These are phyloP conservation scores for Geotrichum klebahnii DNA, from an alignment of 1,139 yeast species.

Conservation along the genomic window DNA sequence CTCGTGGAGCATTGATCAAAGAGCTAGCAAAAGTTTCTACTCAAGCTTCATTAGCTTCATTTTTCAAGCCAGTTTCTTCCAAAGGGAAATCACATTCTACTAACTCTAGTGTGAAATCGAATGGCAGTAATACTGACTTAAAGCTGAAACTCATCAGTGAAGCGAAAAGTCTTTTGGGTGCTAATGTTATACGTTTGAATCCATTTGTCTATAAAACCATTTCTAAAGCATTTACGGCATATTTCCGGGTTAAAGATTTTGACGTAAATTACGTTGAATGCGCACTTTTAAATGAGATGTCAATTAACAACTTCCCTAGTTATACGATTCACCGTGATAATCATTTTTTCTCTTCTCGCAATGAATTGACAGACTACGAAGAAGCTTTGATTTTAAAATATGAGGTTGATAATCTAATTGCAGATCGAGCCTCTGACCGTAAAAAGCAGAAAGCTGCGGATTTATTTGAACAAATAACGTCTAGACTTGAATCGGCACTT, in stretches of 20 bases:
- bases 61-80: background rate
- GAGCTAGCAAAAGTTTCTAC: slow-evolving; percentile 5
- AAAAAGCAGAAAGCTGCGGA: slow-evolving; percentile 3
- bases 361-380: slow-evolving; percentile 17
- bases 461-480: slow-evolving; percentile 7
- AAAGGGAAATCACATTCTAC: slow-evolving; percentile 2
- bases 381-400: slow-evolving; percentile 14
- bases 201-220: slow-evolving; percentile 13
- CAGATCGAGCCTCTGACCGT: slow-evolving; percentile 22
- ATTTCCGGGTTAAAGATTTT: slow-evolving; percentile 22
- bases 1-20: slow-evolving; percentile 9
- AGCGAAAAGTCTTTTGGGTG: slow-evolving; percentile 13
- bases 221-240: slow-evolving; percentile 18
- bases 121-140: slow-evolving; percentile 11
- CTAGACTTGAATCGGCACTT: slow-evolving; percentile 4
- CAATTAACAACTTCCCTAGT: slow-evolving; percentile 21
- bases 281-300: slow-evolving; percentile 24
- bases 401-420: slow-evolving; percentile 11
- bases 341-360: slow-evolving; percentile 24
- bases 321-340: slow-evolving; percentile 20
- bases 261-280: slow-evolving; percentile 22
- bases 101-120: slow-evolving; percentile 8
- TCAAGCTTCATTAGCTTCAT: slow-evolving; percentile 14
- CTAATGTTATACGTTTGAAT: slow-evolving; percentile 16
- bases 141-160: slow-evolving; percentile 12